Base-by-base conservation (phyloP, 2,329 filamentous ascomycete genomes). In the Huntiella savannae region DNA sequence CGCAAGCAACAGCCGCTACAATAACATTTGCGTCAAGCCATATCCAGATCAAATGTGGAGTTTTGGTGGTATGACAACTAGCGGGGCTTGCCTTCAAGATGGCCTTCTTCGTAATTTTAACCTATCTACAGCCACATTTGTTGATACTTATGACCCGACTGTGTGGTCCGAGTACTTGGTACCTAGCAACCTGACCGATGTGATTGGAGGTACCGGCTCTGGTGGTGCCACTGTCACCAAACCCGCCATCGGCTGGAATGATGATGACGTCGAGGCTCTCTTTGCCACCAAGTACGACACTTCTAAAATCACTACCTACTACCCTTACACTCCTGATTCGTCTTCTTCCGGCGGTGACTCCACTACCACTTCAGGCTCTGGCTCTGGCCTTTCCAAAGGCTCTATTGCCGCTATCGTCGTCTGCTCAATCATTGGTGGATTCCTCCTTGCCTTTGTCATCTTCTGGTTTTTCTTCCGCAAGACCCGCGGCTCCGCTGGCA, bases 21-120 rank as follows among this genome's bases (percentile, higher is more conserved):
- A 82, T 0, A 82, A 88, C 57, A 75, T 76, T 34, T 91, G 83
- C 60, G 74, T 86, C 53, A 72, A 73, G 54, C 72, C 73, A 1
- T 88, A 84, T 61, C 79, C 85, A 12, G 77, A 79, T 49, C 83
- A 88, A 59, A 86, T 92, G 77, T 67, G 91, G 51, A 69, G 79
- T 5, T 66, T 88, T 11, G 84, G 84, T 19, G 84, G 84, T 8
- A 79, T 74, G 52, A 59, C 45, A 28, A n/a, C 8, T 11, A 62
- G 1, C 38, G 47, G 55, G 0, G 51, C 50, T 0, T 81, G 75
- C 48, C 58, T 81, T 1, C 60, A 64, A 0, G 64, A 66, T n/a
- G 60, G 63, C 4, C 63, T 70, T 1, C 59, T 82, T 33, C 66
- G 75, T 40, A 69, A 84, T 19, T 88, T 85, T 62, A 86, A 92